Conservation (phyloP, 352 stramenopile genomes). For the Globisporangium heterothallicum region DNA sequence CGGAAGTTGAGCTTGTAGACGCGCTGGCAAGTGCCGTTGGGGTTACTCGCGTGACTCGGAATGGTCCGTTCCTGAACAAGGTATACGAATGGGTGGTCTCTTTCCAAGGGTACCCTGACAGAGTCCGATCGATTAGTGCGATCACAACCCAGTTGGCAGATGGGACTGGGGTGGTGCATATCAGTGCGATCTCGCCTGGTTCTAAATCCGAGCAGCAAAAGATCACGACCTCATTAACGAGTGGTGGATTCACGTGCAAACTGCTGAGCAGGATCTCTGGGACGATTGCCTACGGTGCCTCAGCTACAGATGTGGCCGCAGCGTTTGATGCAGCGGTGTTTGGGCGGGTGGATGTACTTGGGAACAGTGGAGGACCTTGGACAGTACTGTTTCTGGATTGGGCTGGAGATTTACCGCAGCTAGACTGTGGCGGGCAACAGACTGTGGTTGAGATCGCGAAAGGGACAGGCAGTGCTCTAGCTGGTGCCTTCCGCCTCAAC, state of each 20-base stretch:
- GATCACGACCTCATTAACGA: slow-evolving; percentile 28
- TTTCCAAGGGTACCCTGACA: slow-evolving; percentile 29
- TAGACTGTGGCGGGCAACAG: slow-evolving; percentile 38
- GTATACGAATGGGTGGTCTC: slow-evolving; percentile 34
- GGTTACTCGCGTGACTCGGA: slow-evolving; percentile 18
- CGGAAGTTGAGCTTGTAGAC: slow-evolving; percentile 17
- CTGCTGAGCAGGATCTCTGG: slow-evolving; percentile 4
- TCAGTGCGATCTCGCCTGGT: slow-evolving; percentile 18
- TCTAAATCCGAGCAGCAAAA: slow-evolving; percentile 39
- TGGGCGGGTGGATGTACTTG: slow-evolving; percentile 21
- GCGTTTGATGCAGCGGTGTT: slow-evolving; percentile 26
- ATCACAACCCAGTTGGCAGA: slow-evolving; percentile 16
- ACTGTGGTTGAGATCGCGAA: slow-evolving; percentile 27
- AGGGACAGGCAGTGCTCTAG: slow-evolving; percentile 28
- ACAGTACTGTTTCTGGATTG: slow-evolving; percentile 36
- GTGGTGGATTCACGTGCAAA: slow-evolving; percentile 33
- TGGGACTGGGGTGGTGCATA: slow-evolving; percentile 19
- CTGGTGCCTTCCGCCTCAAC: slow-evolving; percentile 28
- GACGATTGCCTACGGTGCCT: slow-evolving; percentile 27
- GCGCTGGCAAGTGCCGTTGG: slow-evolving; percentile 13
- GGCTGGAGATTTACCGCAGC: slow-evolving; percentile 24
- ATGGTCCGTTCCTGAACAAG: slow-evolving; percentile 38
- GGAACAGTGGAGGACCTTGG: slow-evolving; percentile 26
- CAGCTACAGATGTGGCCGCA: slow-evolving; percentile 9
- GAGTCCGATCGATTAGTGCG: slow-evolving; percentile 19